Base-by-base conservation (phyloP, 495 filamentous ascomycete species). In the Neurospora sublineolata region DNA sequence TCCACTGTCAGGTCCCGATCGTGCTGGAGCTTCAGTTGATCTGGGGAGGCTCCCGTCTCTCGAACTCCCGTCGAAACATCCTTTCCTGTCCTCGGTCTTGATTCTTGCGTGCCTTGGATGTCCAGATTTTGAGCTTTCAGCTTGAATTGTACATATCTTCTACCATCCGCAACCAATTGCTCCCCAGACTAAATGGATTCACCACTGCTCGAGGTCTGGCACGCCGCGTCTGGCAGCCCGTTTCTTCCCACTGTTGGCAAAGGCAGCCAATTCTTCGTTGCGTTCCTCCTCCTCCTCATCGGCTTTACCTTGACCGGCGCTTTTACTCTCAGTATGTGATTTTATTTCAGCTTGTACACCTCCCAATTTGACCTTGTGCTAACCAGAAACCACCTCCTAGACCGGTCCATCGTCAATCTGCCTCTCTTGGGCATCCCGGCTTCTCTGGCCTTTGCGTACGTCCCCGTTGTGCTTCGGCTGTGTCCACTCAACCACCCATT, bases 401-500 rank as follows among this genome's bases (percentile, higher is more conserved):
- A 97, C 82, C 93, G 94, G 46, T 94, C 94, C n/a, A 79, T 97
- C 73, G 78, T 86, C 73, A 94, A 87, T 79, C 84, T 97, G 68
- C 86, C 89, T 36, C 75, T 93, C n/a, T 83, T 95, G 73, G 95
- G 94, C 52, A 75, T 97, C 60, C 94, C 96, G 67, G 94, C 95
- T 72, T 93, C 94, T 68, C 77, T 97, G 75, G 90, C 92, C 69
- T 88, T 97, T 82, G 96, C 93, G 95, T 97, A 89, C 78, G 88
- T 85, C 70, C 71, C 72, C 44, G 72, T 39, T 36, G 37, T 41
- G 41, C 39, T 64, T 37, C 68, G 42, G 64, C 27, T 20, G 27
- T 60, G 27, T 37, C 20, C 33, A 12, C 37, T 27, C 64, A 1
- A 37, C 10, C 37, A 42, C 23, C 33, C 11, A 16, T 38, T 39